Evolutionary conservation across 352 stramenopile genomes (phyloP).

Genomic region (Phytophthora rubi): DNA sequence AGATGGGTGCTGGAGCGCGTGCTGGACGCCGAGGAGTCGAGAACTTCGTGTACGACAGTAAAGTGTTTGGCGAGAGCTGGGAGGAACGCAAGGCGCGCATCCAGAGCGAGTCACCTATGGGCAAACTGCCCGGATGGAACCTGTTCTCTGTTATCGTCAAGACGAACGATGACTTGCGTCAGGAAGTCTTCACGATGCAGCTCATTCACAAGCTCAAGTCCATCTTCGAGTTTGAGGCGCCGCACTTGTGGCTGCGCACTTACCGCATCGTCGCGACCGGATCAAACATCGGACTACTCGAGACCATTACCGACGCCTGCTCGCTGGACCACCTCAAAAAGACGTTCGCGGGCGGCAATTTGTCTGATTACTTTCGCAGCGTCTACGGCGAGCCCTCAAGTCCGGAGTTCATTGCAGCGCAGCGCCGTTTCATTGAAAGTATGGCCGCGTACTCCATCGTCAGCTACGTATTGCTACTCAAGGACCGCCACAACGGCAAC

Average conservation of each 20-base stretch:
- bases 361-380: conserved; percentile 91
- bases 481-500: conserved; percentile 99
- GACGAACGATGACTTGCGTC: conserved; percentile 97
- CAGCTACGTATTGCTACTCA: conserved; percentile 97
- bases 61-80: conserved; percentile 83
- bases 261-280: conserved; percentile 96
- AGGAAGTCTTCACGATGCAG: conserved; percentile 98
- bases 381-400: conserved; percentile 55
- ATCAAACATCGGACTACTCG: conserved; percentile 93
- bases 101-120: conserved; percentile 73
- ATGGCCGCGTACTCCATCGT: conserved; percentile 98
- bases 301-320: conserved; percentile 96
- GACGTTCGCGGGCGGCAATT: conserved; percentile 85
- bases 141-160: conserved; percentile 97
- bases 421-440: conserved; percentile 94
- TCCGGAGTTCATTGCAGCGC: conserved; percentile 66
- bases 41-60: conserved; percentile 81
- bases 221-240: conserved; percentile 93
- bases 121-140: conserved; percentile 86
- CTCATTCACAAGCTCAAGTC: conserved; percentile 95
- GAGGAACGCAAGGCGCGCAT: conserved; percentile 67
- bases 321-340: conserved; percentile 98
- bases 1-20: conserved; percentile 30
- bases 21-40: conserved; percentile 46
- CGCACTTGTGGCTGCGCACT: conserved; percentile 93